Evolutionary conservation across 805 yeast genomes (phyloP), one percentile per base, ranked within the genome.

Genomic region (Trichomonascus vanleenenianus): DNA sequence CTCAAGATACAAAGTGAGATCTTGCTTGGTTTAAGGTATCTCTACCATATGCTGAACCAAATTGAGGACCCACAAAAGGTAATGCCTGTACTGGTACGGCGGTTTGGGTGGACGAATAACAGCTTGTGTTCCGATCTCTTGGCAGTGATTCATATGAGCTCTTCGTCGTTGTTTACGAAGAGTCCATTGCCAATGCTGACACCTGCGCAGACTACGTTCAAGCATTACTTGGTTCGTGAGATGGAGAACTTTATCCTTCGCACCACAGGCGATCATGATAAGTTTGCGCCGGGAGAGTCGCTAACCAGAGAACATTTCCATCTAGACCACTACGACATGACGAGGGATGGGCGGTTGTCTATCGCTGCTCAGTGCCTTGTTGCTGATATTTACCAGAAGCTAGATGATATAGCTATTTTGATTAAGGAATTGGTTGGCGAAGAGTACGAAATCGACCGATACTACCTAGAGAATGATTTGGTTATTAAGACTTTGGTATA

Each of bases 381-480:
- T 2, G 41, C 60, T 14, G 51, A 56, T 15, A 52, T 62, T 5
- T 64, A 61, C 37, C 60, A 61, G 44, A 51, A 65, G 6, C 38
- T 63, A 6, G 67, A 64, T 44, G 63, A 58, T 11, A 40, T 59
- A 3, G 44, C 60, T 45, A 30, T 60, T 16, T 46, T 58, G 7
- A 56, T 57, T 27, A 64, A 64, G 46, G 60, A 57, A 15, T 54
- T 64, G 10, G 68, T 64, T 2, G 68, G 68, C 5, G 68, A 64
- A 47, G 54, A 56, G 22, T 63, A 52, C 47, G 64, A 59, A 16
- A 44, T 50, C 7, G 57, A 56, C 33, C 22, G 45, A 7, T 45
- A 40, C 22, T 51, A 51, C 36, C 38, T 42, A 9, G 56, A 22
- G 27, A 22, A 22, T 22, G 27, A 22, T 22, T 8, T 22, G 27